Base-by-base conservation (phyloP, 192 early-diverging fungal genomes). In the Backusella psychrophila region DNA sequence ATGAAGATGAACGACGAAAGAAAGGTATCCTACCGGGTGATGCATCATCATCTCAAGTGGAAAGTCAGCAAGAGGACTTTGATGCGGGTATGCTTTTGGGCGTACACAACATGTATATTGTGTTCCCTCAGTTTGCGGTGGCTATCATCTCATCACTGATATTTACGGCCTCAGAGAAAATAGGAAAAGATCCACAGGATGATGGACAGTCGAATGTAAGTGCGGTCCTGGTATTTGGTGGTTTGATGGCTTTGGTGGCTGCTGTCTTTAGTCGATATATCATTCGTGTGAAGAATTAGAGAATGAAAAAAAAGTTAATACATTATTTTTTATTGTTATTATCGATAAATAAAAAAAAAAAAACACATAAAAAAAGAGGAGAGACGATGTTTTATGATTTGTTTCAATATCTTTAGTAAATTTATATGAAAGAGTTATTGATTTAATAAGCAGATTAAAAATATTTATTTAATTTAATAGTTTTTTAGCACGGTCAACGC, bases 41-140 rank as follows among this genome's bases (percentile, higher is more conserved):
- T 0, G 36, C 66, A 59, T 67, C 70, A 0, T 35, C 39, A 17
- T n/a, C 65, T 15, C 53, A 53, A 1, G 33, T 72, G 9, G 56
- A 80, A 23, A 33, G 66, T 9, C 53, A 76, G 3, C 63, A 78
- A 34, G 82, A 83, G 12, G 82, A 83, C 8, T 83, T 83, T 59
- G 82, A 83, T 41, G 89, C 93, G 0, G 93, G 93, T 26, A 88
- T 95, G 56, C 89, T 96, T 12, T 84, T 98, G 46, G 98, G 96
- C 2, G 94, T 98, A 29, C 96, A 97, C 83, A 99, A 99, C 80
- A 93, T 98, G 78, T 97, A 95, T 79, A 93, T 97, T 69, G 95
- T 96, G 5, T 76, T 97, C 53, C 98, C 98, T 12, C 98, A 99
- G 81, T 96, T 99, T 80, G 81, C 91, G 3, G 90, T 91, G n/a